Base-by-base conservation (phyloP, 495 filamentous ascomycete genomes). In the Lepidopterella palustris region DNA sequence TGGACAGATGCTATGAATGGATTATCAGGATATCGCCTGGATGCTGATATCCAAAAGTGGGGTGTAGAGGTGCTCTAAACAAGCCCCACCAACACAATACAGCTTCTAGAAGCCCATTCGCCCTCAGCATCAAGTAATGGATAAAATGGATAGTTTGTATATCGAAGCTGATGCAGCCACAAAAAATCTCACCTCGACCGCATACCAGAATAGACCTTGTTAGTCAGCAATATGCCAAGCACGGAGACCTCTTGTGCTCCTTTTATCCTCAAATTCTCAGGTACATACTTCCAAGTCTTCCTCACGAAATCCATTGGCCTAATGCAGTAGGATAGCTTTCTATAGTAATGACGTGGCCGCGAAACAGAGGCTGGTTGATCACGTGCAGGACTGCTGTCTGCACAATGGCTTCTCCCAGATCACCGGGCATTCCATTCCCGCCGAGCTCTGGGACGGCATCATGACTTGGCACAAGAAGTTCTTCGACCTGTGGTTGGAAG, bases 381-480 rank as follows among this genome's bases (percentile, higher is more conserved):
- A 55, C 24, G 55, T 63, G 5, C 61, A 55, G 48, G 26, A 58
- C 26, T 63, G 61, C 55, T 63, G 61, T 45, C 42, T 63, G 35
- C 61, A 63, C 56, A 59, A 59, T 59, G 15, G n/a, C 29, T 54
- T 42, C 39, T 42, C 20, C 39, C 39, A 42, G 39, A 42, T 42
- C 39, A 42, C 39, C 8, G 39, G 39, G 39, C 18, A n/a, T 24
- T 40, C 23, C 15, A 42, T 52, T 40, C 45, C 5, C n/a, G 45
- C 39, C 26, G 15, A 35, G 18, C 60, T 63, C 31, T 49, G 58
- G 53, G 31, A 27, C 8, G 60, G 60, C 35, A 53, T 55, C 55
- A 48, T 58, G 39, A 42, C 45, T 55, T 48, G 20, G 60, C 53
- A 55, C 27, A 29, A 53, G 5, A 45, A 53, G 45, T 42, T 42